Evolutionary conservation across 345 rosid species (phyloP), one percentile per base, ranked within the genome.

Genomic region (Combretum micranthum): DNA sequence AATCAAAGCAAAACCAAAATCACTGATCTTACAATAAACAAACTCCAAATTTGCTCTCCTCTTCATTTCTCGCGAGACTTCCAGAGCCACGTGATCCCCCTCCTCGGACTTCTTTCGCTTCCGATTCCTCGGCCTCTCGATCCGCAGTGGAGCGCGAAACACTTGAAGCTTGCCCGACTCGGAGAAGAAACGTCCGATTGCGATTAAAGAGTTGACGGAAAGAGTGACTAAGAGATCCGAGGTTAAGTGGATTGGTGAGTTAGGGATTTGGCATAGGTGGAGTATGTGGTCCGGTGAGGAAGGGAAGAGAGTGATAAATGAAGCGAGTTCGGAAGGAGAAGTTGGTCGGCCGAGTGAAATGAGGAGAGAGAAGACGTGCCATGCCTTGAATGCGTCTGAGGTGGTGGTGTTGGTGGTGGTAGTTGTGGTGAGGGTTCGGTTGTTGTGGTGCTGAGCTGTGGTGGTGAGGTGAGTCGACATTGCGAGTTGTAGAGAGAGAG

Each of bases 321-420:
- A 60, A 5, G 78, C 75, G 64, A 85, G 74, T 12, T 71, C 72
- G 2, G 50, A 52, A 13, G 70, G 78, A 16, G 65, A 54, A n/a
- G 71, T 52, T 3, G 88, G 78, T 44, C 70, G 72, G 72, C 86
- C 83, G 49, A 75, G 44, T 44, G 76, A 73, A 54, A 83, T 63
- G 64, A 85, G 66, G 58, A 77, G 70, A 6, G 77, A 66, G 44
- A 77, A 56, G 42, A 85, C 48, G 71, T 78, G 80, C 87, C 88
- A 83, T 43, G 88, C 83, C 64, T 80, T 75, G 18, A 76, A 72
- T n/a, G 55, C 57, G 4, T 54, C 62, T 47, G 47, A 14, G 47
- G 75, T 17, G 48, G 26, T 37, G 43, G 69, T 47, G 44, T 61
- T 56, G 59, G 64, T 0, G 42, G 37, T 19, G 15, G 60, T 32